Evolutionary conservation across 1,284 basidiomycete species (phyloP).

Genomic region (Vanrija humicola): DNA sequence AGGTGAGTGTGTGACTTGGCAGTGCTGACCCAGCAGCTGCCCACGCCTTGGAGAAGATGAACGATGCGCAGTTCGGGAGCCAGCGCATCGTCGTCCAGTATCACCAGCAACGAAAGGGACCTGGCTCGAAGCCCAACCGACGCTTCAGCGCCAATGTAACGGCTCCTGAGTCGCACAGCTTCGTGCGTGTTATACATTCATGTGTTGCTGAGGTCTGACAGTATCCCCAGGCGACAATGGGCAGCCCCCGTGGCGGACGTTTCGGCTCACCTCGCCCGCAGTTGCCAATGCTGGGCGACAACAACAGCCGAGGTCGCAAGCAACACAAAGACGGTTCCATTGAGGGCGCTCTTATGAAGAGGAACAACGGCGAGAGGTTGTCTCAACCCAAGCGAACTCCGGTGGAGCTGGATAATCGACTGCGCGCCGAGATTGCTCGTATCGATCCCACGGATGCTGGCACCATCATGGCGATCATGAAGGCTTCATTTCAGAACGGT

Average conservation of each 20-base stretch:
- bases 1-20: slow-evolving; percentile 53
- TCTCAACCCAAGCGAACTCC: too few species aligned
- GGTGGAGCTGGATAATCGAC: not conserved
- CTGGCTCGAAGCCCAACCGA: not conserved
- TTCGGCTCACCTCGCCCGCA: too few species aligned
- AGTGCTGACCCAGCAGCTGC: slow-evolving; percentile 15
- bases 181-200: too few species aligned
- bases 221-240: too few species aligned
- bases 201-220: too few species aligned
- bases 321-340: not conserved
- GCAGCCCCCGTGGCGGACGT: too few species aligned
- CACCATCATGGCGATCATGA: not conserved
- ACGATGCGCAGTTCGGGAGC: slow-evolving; percentile 24
- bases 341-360: too few species aligned
- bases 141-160: not conserved
- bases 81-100: slow-evolving; percentile 27
- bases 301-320: not conserved
- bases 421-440: not conserved
- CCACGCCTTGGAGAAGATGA: slow-evolving; percentile 26
- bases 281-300: not conserved
- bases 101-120: not conserved
- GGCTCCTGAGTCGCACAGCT: not conserved
- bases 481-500: not conserved
- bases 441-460: slow-evolving; percentile 2
- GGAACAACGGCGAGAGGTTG: too few species aligned